Evolutionary conservation across 2,329 filamentous ascomycete species (phyloP), one percentile per base, ranked within the genome.

Genomic region (Diplocarpon mali): DNA sequence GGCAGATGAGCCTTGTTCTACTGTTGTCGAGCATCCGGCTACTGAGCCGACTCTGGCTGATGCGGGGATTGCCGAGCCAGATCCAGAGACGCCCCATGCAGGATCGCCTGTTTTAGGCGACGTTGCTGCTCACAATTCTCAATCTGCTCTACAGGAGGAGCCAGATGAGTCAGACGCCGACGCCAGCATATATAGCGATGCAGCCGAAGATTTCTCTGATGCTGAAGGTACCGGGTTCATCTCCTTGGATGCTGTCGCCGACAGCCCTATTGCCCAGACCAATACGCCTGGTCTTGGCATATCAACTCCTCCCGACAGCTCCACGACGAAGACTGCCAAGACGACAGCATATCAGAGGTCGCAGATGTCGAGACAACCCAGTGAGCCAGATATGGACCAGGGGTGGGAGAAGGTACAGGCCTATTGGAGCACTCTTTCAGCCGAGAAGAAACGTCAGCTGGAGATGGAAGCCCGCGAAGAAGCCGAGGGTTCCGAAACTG

Each of bases 181-280:
- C 49, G 71, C 20, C 20, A 24, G 20, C 20, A 24, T 85, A 17
- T 89, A 85, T 59, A 86, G 80, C 52, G 85, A 89, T 62, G 84
- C 84, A 1, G 81, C 81, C 43, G 85, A 89, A 62, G 81, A 87
- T 48, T 66, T 83, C 0, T 76, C 75, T 0, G 79, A 85, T 12
- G 57, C 70, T 3, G 79, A 83, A 32, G 73, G 72, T 2, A 74
- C 75, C 38, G 83, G 80, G 0, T 89, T 86, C 56, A 69, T 78
- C 57, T 88, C 83, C 4, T 68, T 89, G 7, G 73, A 88, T 61
- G 84, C 84, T 10, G 75, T 88, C 8, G 71, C 86, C 1, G 74
- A 80, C 15, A 77, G 71, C 38, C 77, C 82, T 3, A 55, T 55
- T 1, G 51, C 60, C 29, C 53, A 57, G 37, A 36, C 37, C 35